These are phyloP conservation scores for Rhamnella rubrinervis DNA, from an alignment of 331 rosid species.

Conservation along the genomic window DNA sequence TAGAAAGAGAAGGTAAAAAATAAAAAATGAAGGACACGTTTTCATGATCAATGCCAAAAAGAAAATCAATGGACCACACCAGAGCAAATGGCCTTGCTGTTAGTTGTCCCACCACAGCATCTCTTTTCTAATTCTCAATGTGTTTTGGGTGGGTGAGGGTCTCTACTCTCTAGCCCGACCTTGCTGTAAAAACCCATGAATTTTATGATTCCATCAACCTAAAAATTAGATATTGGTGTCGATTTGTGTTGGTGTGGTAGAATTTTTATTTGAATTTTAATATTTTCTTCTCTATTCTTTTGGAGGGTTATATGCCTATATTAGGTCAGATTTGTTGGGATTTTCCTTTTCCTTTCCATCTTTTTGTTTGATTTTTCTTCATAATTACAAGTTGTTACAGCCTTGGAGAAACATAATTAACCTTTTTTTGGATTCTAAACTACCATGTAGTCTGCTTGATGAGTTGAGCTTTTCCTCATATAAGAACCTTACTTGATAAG, in stretches of 20 bases:
- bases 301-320: no score
- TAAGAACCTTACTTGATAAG: no score
- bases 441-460: not conserved
- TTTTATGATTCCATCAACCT: not conserved
- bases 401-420: no score
- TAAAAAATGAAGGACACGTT: conserved; percentile 1
- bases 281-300: no score
- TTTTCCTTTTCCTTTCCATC: no score
- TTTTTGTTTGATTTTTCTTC: no score
- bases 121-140: conserved; percentile 4
- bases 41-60: not conserved
- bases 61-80: not conserved
- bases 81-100: conserved; percentile 5
- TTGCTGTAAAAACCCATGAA: not conserved
- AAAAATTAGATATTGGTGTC: no score
- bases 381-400: no score
- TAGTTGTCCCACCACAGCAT: not conserved
- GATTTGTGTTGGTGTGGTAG: no score
- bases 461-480: not conserved
- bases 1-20: not conserved
- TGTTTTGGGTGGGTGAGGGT: not conserved
- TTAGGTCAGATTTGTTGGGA: no score
- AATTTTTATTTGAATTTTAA: no score
- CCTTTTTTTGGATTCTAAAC: no score
- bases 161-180: not conserved